These are phyloP conservation scores for Lyophyllum decastes DNA, from an alignment of 768 basidiomycete species.

Conservation along the genomic window DNA sequence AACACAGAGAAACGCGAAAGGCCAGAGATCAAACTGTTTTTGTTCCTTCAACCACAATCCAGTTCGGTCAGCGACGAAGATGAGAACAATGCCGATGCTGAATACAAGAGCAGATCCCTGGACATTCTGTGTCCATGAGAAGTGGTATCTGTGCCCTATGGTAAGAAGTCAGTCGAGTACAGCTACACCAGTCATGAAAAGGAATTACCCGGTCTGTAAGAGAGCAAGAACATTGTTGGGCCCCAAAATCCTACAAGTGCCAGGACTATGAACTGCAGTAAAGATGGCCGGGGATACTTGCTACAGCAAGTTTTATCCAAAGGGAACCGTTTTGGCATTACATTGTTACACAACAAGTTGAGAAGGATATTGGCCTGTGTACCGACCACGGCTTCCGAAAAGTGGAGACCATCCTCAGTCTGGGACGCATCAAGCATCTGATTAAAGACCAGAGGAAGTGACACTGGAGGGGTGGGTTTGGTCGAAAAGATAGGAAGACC, in stretches of 20 bases:
- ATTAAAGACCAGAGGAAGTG: slow-evolving; percentile 82
- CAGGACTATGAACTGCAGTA: slow-evolving; percentile 57
- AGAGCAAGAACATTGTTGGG: slow-evolving; percentile 44
- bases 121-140: slow-evolving; percentile 30
- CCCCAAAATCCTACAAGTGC: slow-evolving; percentile 48
- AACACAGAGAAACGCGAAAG: slow-evolving; percentile 64
- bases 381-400: slow-evolving; percentile 58
- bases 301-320: slow-evolving; percentile 82
- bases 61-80: slow-evolving; percentile 84
- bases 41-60: slow-evolving; percentile 88
- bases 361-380: slow-evolving; percentile 78
- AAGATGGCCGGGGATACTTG: slow-evolving; percentile 66
- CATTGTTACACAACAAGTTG: slow-evolving; percentile 80
- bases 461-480: slow-evolving; percentile 36
- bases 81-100: slow-evolving; percentile 64
- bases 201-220: slow-evolving; percentile 18
- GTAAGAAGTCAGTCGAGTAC: not conserved
- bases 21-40: slow-evolving; percentile 75
- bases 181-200: slow-evolving; percentile 1
- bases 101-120: slow-evolving; percentile 57
- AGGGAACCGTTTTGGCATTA: slow-evolving; percentile 60
- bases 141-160: slow-evolving; percentile 6
- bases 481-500: slow-evolving; percentile 27
- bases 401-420: slow-evolving; percentile 88
- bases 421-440: slow-evolving; percentile 69